Percentiles rank a stretch among this genome's conserved stretches.
Evolutionary conservation across 2,329 filamentous ascomycete species (phyloP).

Genomic region (Aspergillus costaricaensis): DNA sequence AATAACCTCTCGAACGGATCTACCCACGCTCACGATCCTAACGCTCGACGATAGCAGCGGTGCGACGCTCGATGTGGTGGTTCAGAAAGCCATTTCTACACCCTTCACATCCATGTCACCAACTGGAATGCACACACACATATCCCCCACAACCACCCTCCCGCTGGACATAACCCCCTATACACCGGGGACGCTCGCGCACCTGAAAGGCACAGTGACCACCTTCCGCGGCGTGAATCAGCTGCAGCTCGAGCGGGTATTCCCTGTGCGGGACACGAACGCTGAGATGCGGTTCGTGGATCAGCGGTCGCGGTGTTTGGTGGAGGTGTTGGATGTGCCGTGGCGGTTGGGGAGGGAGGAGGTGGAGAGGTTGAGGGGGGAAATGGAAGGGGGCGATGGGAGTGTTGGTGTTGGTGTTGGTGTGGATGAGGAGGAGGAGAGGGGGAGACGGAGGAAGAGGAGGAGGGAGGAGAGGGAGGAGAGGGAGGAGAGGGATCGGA

Average conservation of each 20-base stretch:
- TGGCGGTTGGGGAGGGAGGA: conserved; percentile 55
- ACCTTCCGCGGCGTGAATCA: conserved; percentile 55
- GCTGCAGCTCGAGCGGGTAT: conserved; percentile 56
- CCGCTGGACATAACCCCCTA: conserved; percentile 50
- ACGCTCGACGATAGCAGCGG: conserved; percentile 65
- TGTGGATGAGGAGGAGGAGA: conserved; percentile 29
- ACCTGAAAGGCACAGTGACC: conserved; percentile 59
- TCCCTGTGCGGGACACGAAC: conserved; percentile 52
- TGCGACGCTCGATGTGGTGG: conserved; percentile 57
- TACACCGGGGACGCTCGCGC: conserved; percentile 54
- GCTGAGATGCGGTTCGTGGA: conserved; percentile 58
- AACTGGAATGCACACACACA: too few species aligned
- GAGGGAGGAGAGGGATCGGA: conserved; percentile 42
- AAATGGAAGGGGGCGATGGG: conserved; percentile 39
- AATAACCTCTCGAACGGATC: conserved; percentile 63
- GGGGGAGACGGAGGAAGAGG: conserved; percentile 31
- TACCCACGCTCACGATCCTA: conserved; percentile 55
- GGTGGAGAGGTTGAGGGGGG: conserved; percentile 44
- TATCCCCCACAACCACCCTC: conserved; percentile 33
- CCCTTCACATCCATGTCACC: neutral
- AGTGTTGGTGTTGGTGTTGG: too few species aligned
- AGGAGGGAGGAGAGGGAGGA: conserved; percentile 28
- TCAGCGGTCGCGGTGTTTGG: conserved; percentile 52
- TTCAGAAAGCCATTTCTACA: conserved; percentile 33
- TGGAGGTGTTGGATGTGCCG: conserved; percentile 53